These are phyloP conservation scores for Fusarium denticulatum DNA, from an alignment of 2,329 filamentous ascomycete species.

Conservation along the genomic window DNA sequence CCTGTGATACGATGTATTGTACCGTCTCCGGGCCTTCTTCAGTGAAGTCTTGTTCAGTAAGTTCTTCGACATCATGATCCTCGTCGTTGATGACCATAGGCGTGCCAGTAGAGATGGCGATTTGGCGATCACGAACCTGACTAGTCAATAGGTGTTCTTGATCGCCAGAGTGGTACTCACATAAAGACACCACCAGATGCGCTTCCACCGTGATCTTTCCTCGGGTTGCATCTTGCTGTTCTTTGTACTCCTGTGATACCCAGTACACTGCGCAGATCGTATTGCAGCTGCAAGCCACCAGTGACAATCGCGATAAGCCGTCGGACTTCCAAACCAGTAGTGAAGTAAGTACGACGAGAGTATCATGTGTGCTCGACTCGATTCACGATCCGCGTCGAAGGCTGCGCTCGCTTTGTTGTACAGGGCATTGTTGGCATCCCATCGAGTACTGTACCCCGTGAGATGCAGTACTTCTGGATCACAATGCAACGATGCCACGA, in stretches of 20 bases:
- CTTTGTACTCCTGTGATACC: background rate
- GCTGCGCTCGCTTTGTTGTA: background rate
- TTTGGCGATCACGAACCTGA: background rate
- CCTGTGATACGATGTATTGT: background rate
- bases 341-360: slow-evolving; percentile 13
- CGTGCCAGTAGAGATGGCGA: background rate
- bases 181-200: slow-evolving; percentile 6
- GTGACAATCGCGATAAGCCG: background rate
- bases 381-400: background rate
- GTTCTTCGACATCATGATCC: background rate
- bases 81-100: background rate
- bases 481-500: slow-evolving; percentile 13
- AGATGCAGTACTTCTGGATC: background rate
- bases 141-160: fast-evolving
- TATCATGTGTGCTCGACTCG: background rate
- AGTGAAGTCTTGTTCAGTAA: fast-evolving
- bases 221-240: fast-evolving
- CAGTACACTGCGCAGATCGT: background rate
- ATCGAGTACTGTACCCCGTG: background rate
- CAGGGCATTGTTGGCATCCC: background rate
- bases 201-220: background rate
- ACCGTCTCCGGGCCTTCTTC: background rate
- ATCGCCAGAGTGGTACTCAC: fast-evolving
- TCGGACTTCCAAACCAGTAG: slow-evolving; percentile 23
- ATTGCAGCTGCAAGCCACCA: slow-evolving; percentile 11